Conservation (phyloP, 345 rosid genomes). For the Boechera retrofracta region DNA sequence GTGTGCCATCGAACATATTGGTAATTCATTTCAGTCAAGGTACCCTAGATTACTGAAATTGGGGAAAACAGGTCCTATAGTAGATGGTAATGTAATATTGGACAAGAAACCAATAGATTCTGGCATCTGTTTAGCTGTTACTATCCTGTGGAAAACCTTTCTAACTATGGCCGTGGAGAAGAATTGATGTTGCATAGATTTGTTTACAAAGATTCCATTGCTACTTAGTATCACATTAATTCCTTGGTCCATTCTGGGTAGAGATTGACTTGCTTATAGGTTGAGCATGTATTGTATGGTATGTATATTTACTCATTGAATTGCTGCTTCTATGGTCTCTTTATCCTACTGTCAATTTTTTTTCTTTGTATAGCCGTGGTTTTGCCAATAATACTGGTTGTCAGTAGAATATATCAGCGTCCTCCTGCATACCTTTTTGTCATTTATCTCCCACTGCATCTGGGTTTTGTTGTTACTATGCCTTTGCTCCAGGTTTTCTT, state of each 20-base stretch:
- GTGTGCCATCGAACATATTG: constrained; percentile 16
- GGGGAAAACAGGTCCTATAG: constrained; percentile 3
- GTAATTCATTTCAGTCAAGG: constrained; percentile 2
- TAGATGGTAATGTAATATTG: constrained; percentile 14
- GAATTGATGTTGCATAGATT: constrained; percentile 2
- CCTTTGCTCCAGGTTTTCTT: neutral
- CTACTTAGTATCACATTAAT: constrained; percentile 21
- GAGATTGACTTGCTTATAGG: constrained; percentile 33
- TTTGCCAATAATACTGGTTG: constrained; percentile 9
- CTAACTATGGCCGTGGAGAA: neutral
- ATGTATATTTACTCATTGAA: constrained; percentile 21
- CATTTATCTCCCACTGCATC: constrained; percentile 18
- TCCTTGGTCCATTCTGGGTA: constrained; percentile 15
- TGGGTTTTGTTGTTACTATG: constrained; percentile 6
- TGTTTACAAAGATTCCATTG: constrained; percentile 12
- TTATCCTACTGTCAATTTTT: neutral
- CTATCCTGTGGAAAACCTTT: constrained; percentile 3
- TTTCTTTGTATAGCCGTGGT: constrained; percentile 13
- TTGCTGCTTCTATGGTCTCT: constrained; percentile 27
- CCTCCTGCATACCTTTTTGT: neutral
- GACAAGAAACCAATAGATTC: neutral
- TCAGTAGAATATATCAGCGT: neutral
- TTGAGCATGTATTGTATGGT: constrained; percentile 19
- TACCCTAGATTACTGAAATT: constrained; percentile 35
- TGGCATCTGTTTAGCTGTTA: constrained; percentile 26